Evolutionary conservation across 2,329 filamentous ascomycete genomes (phyloP).

Genomic region (Cladosporium cucumerinum): DNA sequence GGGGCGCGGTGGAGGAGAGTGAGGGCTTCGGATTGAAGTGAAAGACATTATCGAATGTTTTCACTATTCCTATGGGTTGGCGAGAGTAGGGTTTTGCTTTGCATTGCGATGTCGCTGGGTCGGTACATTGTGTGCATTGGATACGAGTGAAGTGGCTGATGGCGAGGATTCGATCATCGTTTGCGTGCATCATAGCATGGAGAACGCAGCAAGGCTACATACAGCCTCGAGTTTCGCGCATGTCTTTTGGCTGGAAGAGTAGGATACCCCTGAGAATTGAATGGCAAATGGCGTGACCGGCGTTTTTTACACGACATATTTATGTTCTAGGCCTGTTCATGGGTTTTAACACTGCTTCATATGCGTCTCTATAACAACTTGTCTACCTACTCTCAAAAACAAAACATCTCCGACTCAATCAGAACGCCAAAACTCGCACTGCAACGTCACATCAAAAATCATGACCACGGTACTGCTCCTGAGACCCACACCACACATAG

Average conservation of each 20-base stretch:
- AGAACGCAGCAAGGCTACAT: background rate
- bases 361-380: background rate
- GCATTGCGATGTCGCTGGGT: background rate
- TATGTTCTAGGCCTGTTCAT: background rate
- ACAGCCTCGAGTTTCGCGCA: background rate
- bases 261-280: background rate
- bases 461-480: background rate
- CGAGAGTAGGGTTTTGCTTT: background rate
- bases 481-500: background rate
- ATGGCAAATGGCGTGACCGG: background rate
- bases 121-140: background rate
- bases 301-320: background rate
- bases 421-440: background rate
- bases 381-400: background rate
- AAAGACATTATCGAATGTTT: constrained; percentile 18
- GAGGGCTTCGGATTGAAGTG: constrained; percentile 89
- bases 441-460: background rate
- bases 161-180: background rate
- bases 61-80: background rate
- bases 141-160: background rate
- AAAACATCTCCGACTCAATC: background rate
- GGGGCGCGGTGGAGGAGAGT: constrained; percentile 83
- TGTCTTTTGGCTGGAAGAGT: background rate
- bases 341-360: background rate
- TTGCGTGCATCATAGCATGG: background rate